Conservation (phyloP, 2,329 filamentous ascomycete genomes). For the Cercospora sesami region DNA sequence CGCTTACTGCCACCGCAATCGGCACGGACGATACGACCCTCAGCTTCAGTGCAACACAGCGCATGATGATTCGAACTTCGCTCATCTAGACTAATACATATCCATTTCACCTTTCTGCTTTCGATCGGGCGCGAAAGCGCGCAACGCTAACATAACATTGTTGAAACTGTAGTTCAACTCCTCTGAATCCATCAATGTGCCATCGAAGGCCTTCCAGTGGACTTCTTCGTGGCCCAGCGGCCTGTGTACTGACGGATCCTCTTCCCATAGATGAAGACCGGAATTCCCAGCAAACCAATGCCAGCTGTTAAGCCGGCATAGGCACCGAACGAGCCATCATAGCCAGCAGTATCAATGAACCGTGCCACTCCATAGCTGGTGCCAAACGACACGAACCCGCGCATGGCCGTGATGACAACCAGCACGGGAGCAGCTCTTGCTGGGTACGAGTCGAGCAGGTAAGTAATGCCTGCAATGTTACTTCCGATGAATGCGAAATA, state of each 20-base stretch:
- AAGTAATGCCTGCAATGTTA: constrained; percentile 50
- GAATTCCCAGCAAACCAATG: constrained; percentile 36
- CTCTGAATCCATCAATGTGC: constrained; percentile 11
- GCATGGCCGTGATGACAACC: constrained; percentile 50
- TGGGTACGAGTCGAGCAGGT: constrained; percentile 49
- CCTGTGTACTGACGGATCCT: constrained; percentile 38
- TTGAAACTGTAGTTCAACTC: background rate
- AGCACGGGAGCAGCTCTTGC: constrained; percentile 46
- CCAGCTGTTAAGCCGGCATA: constrained; percentile 37
- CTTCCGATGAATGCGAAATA: constrained; percentile 44
- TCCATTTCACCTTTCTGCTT: background rate
- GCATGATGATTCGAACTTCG: background rate
- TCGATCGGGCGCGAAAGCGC: background rate
- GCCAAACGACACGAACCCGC: constrained; percentile 51
- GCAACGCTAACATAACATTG: background rate
- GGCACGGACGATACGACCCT: background rate
- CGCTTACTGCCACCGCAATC: background rate
- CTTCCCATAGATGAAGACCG: constrained; percentile 38
- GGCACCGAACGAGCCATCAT: constrained; percentile 39
- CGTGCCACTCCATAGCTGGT: constrained; percentile 43
- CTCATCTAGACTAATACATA: background rate
- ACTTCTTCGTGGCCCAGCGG: constrained; percentile 31
- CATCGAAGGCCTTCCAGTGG: constrained; percentile 24
- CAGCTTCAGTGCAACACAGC: background rate
- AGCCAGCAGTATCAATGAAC: constrained; percentile 38